These are phyloP conservation scores for Trypanosoma scelopori DNA, from an alignment of 208 protist species.

Conservation along the genomic window DNA sequence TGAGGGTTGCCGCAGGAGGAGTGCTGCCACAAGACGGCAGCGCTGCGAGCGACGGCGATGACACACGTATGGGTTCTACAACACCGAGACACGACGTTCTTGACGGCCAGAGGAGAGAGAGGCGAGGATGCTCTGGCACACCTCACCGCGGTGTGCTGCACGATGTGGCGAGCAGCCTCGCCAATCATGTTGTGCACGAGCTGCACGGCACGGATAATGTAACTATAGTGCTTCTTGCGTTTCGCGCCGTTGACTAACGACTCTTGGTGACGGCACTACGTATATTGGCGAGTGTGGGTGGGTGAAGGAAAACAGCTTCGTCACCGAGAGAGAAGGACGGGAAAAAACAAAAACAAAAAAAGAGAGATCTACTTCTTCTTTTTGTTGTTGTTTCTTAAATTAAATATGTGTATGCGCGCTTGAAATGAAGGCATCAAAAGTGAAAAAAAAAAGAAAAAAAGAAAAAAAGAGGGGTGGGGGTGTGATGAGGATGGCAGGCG, in stretches of 20 bases:
- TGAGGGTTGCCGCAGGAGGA: background rate
- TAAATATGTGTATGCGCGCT: no score
- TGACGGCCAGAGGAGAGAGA: background rate
- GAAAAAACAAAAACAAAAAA: no score
- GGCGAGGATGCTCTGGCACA: background rate
- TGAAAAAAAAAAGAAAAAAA: no score
- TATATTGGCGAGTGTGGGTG: background rate
- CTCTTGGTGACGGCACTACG: background rate
- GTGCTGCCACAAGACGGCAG: background rate
- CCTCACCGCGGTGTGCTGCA: constrained; percentile 11
- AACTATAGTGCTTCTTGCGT: constrained; percentile 45
- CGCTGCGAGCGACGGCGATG: background rate
- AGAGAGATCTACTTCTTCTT: no score
- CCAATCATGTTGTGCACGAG: constrained; percentile 42
- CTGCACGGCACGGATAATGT: constrained; percentile 54
- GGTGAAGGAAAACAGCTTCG: no score
- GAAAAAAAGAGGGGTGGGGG: no score
- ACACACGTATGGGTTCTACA: background rate
- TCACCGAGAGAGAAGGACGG: no score
- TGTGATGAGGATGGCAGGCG: no score
- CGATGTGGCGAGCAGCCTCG: constrained; percentile 27
- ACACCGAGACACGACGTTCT: constrained; percentile 8
- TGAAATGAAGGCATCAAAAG: no score
- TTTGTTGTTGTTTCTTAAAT: no score
- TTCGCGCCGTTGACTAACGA: constrained; percentile 14